Evolutionary conservation across 805 yeast genomes (phyloP).

Genomic region (Ogataea henricii): DNA sequence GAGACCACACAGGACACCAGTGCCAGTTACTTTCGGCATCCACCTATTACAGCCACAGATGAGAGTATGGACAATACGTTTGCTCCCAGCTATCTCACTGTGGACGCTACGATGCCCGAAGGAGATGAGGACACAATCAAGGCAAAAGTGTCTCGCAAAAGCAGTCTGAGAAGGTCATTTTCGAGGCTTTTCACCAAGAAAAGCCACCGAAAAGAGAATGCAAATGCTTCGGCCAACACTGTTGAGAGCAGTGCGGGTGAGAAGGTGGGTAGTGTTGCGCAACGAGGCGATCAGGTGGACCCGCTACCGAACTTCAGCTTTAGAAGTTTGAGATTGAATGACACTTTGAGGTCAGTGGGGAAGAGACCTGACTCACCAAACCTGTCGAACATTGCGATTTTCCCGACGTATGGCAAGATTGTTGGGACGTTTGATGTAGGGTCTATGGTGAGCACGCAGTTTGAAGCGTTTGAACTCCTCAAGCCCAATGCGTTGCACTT

Average conservation of each 20-base stretch:
- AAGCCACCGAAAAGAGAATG: constrained; percentile 4
- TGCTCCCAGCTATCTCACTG: constrained; percentile 1
- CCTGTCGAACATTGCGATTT: constrained; percentile 14
- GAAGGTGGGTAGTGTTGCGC: background rate
- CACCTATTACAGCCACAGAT: background rate
- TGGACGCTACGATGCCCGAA: constrained; percentile 2
- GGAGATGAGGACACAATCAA: background rate
- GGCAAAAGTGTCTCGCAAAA: background rate
- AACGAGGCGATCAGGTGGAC: constrained; percentile 9
- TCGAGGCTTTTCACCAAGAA: constrained; percentile 17
- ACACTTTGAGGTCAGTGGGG: constrained; percentile 9
- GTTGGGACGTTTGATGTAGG: constrained; percentile 8
- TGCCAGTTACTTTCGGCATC: background rate
- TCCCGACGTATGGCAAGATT: constrained; percentile 19
- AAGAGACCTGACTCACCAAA: constrained; percentile 22
- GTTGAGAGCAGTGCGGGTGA: background rate
- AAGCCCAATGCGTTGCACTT: constrained; percentile 14
- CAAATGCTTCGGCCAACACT: background rate
- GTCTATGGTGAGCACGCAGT: constrained; percentile 23
- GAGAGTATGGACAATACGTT: constrained; percentile 7
- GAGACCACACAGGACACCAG: constrained; percentile 3
- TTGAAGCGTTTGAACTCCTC: constrained; percentile 20
- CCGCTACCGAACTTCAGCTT: constrained; percentile 24
- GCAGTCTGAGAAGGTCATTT: constrained; percentile 19
- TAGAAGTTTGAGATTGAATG: constrained; percentile 20